These are phyloP conservation scores for Perkinsela sp. DNA, from an alignment of 208 protist genomes.

Conservation along the genomic window DNA sequence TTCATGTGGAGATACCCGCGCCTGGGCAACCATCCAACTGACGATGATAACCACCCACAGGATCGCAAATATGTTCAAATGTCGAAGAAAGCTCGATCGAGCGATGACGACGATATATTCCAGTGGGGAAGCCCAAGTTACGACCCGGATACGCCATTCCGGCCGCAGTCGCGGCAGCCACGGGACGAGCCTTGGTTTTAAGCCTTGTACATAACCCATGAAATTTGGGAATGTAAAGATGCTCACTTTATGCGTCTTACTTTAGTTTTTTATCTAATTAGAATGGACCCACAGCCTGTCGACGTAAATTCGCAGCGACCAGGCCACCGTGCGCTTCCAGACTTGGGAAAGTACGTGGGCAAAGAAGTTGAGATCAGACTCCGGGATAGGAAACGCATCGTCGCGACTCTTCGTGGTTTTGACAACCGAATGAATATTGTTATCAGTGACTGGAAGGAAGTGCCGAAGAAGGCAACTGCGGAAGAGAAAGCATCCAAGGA, in stretches of 20 bases:
- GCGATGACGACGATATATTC: not conserved
- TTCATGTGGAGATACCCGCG: not conserved
- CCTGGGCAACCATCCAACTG: not conserved
- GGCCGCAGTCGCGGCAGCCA: not conserved
- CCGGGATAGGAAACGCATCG: not conserved
- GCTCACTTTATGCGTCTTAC: too few species aligned
- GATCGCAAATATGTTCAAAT: not conserved
- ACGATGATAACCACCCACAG: not conserved
- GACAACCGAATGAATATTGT: not conserved
- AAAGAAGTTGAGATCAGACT: not conserved
- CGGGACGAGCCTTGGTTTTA: not conserved
- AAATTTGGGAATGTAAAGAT: too few species aligned
- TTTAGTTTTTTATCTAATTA: not conserved
- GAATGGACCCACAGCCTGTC: not conserved
- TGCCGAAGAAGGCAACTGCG: not conserved
- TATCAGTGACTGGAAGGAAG: not conserved
- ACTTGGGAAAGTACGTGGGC: not conserved
- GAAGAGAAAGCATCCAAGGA: not conserved
- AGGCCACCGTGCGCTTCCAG: not conserved
- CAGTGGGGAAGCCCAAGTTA: not conserved
- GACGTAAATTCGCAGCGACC: not conserved
- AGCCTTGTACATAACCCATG: not conserved
- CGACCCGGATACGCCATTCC: not conserved
- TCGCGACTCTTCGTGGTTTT: not conserved
- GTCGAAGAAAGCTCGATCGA: not conserved